These are phyloP conservation scores for Paramecium primaurelia DNA, from an alignment of 73 alveolate species.

Conservation along the genomic window DNA sequence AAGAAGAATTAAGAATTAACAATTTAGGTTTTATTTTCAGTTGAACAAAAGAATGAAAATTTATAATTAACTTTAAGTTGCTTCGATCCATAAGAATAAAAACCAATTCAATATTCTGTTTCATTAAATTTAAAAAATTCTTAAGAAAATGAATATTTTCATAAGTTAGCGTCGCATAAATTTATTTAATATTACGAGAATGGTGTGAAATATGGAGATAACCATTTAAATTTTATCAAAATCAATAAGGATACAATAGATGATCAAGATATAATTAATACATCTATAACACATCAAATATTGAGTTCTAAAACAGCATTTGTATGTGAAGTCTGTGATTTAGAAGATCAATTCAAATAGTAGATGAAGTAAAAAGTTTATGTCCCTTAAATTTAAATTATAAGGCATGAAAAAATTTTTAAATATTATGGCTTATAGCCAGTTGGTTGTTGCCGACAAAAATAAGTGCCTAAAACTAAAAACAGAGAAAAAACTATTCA, in stretches of 20 bases:
- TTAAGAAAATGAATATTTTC: slow-evolving; percentile 3
- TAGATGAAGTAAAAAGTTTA: not conserved
- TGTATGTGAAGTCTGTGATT: slow-evolving; percentile 17
- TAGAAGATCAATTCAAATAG: not conserved
- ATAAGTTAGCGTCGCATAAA: not conserved
- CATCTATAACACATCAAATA: not conserved
- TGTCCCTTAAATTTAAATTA: not conserved
- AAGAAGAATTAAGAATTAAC: slow-evolving; percentile 28
- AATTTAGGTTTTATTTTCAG: slow-evolving; percentile 3
- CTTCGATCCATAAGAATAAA: not conserved
- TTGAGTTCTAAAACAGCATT: not conserved
- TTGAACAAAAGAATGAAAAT: not conserved
- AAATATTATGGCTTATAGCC: too few species aligned
- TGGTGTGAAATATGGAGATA: not conserved
- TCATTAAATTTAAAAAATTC: not conserved
- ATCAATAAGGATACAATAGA: not conserved
- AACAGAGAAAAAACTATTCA: too few species aligned
- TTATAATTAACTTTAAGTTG: not conserved
- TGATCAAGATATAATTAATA: not conserved
- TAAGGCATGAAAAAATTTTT: too few species aligned
- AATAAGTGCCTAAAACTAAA: too few species aligned
- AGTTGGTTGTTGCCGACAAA: too few species aligned
- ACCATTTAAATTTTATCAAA: not conserved
- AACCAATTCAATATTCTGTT: not conserved
- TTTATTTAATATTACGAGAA: not conserved